Evolutionary conservation across 768 basidiomycete genomes (phyloP), one percentile per base, ranked within the genome.

Genomic region (Leccinellum luteum): DNA sequence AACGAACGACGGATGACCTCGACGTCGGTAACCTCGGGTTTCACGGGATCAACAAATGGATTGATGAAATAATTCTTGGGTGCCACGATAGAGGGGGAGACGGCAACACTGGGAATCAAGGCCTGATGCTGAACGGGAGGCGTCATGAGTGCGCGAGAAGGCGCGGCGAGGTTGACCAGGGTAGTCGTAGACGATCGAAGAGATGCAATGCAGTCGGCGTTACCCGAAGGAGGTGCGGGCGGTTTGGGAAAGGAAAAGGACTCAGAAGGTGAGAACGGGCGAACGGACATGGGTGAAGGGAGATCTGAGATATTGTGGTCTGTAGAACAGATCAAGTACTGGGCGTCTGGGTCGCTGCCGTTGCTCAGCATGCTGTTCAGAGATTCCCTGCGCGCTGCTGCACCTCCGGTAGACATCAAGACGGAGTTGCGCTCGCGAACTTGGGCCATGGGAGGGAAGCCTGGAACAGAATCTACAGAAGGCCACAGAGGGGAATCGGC

Each of bases 191-290:
- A 62, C 14, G 66, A 65, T 25, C 4, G 48, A 23, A 58, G 15
- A 28, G 65, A 65, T 1, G 1, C 6, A 44, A 48, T 2, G 25
- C 35, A 27, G 28, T 58, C 54, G 12, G 27, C 9, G 14, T 53
- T 12, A 12, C 50, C 23, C 7, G 47, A 7, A 2, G 35, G 54
- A 1, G 52, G 60, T 14, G n/a, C 64, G 4, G 85, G 85, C 2
- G 87, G 87, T 54, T 81, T 81, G 3, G 87, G 87, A 76, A 89
- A 89, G 9, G 83, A 71, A 70, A 86, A 89, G 5, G 82, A 80
- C 66, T 89, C 87, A 17, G 81, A 81, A 12, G 85, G 83, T 0
- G 85, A 82, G 74, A 86, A 87, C 2, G 85, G 85, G 41, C 83
- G 82, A 19, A 85, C 84, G 38, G 78, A 83, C 77, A 87, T 83